Evolutionary conservation across 1,139 yeast species (phyloP).

Genomic region (Yamadazyma trypodendri): DNA sequence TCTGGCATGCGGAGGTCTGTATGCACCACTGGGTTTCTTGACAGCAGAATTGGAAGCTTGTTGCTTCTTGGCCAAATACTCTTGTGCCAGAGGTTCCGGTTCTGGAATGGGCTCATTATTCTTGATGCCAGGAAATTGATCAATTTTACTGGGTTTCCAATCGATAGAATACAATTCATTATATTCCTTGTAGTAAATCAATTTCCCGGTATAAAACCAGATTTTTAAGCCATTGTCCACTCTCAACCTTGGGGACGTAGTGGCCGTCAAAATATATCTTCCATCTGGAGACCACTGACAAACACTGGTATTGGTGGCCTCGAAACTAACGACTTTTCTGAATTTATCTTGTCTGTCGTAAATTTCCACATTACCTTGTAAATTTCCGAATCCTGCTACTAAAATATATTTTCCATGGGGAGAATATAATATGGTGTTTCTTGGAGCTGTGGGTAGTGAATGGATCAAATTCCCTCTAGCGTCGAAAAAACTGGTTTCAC

Average conservation of each 20-base stretch:
- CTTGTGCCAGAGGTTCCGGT: constrained; percentile 68
- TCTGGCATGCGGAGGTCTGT: constrained; percentile 95
- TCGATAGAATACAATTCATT: constrained; percentile 76
- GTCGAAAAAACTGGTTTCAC: constrained; percentile 92
- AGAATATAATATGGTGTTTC: constrained; percentile 87
- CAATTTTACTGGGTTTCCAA: constrained; percentile 81
- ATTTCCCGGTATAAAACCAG: constrained; percentile 89
- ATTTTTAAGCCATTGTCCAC: constrained; percentile 94
- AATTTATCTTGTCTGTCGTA: constrained; percentile 91
- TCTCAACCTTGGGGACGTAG: constrained; percentile 94
- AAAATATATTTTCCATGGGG: constrained; percentile 91
- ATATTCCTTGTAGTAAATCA: constrained; percentile 75
- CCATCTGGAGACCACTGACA: constrained; percentile 99
- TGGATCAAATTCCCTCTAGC: constrained; percentile 88
- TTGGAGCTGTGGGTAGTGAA: constrained; percentile 81
- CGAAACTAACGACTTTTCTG: constrained; percentile 73
- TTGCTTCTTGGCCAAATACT: constrained; percentile 47
- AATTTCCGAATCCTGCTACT: constrained; percentile 96
- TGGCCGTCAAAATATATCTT: constrained; percentile 87
- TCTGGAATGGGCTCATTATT: constrained; percentile 54
- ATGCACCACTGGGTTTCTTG: constrained; percentile 75
- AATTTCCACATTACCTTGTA: constrained; percentile 95
- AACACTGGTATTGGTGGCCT: constrained; percentile 90
- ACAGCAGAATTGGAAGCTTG: constrained; percentile 38
- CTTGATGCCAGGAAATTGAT: constrained; percentile 58